phyloP scores from a whole-genome alignment of 2,329 filamentous ascomycete species.

The Pestalotiopsis sp. region DNA sequence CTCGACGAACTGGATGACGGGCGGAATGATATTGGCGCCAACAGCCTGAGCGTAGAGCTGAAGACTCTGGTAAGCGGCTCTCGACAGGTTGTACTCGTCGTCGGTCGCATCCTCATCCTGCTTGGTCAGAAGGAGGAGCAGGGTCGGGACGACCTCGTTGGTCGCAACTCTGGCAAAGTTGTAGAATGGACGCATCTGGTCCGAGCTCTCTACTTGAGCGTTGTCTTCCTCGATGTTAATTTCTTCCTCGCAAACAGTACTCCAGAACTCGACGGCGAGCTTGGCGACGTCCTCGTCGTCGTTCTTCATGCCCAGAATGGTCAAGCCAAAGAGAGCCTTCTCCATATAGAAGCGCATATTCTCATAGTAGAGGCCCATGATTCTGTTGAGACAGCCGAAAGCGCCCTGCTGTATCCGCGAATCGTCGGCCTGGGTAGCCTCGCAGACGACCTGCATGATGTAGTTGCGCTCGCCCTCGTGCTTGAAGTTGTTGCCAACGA shows the following conservation, averaged over 20 bases:
- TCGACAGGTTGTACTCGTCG: slow-evolving; percentile 96
- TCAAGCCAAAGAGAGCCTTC: slow-evolving; percentile 96
- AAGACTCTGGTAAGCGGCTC: slow-evolving; percentile 94
- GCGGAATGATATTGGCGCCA: slow-evolving; percentile 78
- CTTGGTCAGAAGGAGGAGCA: slow-evolving; percentile 87
- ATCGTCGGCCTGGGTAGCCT: slow-evolving; percentile 94
- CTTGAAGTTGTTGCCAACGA: slow-evolving; percentile 97
- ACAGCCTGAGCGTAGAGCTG: slow-evolving; percentile 95
- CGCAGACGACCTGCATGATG: slow-evolving; percentile 99
- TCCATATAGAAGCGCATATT: slow-evolving; percentile 99
- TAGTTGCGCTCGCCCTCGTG: slow-evolving; percentile 99
- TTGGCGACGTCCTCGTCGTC: slow-evolving; percentile 98
- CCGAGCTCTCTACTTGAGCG: slow-evolving; percentile 75
- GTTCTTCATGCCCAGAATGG: slow-evolving; percentile 98
- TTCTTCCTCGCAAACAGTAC: slow-evolving; percentile 99
- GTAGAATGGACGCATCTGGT: slow-evolving; percentile 89
- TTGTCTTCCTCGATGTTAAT: slow-evolving; percentile 98
- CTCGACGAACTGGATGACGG: slow-evolving; percentile 91
- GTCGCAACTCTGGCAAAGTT: slow-evolving; percentile 94
- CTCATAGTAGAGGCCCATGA: slow-evolving; percentile 98
- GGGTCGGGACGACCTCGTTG: slow-evolving; percentile 89
- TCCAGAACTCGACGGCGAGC: slow-evolving; percentile 98
- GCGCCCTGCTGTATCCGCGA: slow-evolving; percentile 91
- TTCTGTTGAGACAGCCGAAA: slow-evolving; percentile 96
- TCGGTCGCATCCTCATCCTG: slow-evolving; percentile 97